Evolutionary conservation across 139 green algal species (phyloP).

Genomic region (Astrephomene gubernaculifera): DNA sequence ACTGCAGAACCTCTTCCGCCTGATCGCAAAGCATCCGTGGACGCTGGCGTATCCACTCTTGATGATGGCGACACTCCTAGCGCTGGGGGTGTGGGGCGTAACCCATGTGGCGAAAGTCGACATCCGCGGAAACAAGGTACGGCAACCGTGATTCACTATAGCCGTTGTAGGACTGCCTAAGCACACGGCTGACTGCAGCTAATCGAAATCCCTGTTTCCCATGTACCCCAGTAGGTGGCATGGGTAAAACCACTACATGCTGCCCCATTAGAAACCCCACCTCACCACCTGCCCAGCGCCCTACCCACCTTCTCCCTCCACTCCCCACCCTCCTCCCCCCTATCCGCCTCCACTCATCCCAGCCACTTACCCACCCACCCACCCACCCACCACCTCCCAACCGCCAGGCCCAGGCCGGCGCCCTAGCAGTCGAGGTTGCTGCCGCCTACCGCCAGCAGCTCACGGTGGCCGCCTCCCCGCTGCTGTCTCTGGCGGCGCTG

Average conservation of each 20-base stretch:
- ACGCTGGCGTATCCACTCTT: background rate
- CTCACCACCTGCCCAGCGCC: background rate
- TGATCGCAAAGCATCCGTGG: background rate
- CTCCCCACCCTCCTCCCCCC: background rate
- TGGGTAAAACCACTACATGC: background rate
- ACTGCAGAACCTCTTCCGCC: background rate
- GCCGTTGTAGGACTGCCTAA: background rate
- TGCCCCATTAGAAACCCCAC: background rate
- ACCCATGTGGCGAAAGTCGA: background rate
- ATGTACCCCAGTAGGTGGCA: background rate
- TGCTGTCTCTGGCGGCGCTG: slow-evolving; percentile 7
- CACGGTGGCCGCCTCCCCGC: background rate
- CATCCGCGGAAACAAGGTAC: background rate
- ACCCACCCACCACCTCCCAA: background rate
- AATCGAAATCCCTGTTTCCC: background rate
- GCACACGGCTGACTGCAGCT: background rate
- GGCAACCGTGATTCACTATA: background rate
- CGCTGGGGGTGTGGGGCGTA: slow-evolving; percentile 9
- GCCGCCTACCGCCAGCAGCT: background rate
- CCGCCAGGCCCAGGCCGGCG: background rate
- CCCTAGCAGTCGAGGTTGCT: background rate
- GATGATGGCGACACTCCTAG: slow-evolving; percentile 1
- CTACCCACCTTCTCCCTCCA: background rate
- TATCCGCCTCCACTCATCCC: background rate
- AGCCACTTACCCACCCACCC: background rate